A percentile compares a stretch with the other conserved stretches of the same genome.
phyloP scores from a whole-genome alignment of 495 filamentous ascomycete species.

The Emericellopsis terricola region DNA sequence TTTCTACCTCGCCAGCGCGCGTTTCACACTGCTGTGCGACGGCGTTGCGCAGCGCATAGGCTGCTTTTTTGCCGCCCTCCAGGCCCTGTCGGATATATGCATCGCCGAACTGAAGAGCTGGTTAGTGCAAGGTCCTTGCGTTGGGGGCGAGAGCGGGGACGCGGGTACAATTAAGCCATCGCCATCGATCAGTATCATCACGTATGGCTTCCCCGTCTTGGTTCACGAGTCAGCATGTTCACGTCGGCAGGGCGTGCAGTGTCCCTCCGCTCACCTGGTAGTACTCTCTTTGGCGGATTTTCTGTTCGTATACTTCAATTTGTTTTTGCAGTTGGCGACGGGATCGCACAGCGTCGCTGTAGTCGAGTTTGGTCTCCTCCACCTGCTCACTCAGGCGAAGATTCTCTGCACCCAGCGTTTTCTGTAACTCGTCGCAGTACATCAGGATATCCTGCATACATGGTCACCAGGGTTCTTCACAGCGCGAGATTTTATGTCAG shows the following conservation, averaged over 20 bases:
- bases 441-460: constrained; percentile 29
- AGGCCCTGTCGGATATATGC: constrained; percentile 42
- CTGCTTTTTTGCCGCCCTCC: constrained; percentile 54
- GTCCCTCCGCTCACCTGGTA: no score
- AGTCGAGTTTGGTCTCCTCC: constrained; percentile 20
- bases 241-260: constrained; percentile 25
- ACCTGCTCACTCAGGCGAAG: constrained; percentile 13
- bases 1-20: constrained; percentile 29
- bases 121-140: no score
- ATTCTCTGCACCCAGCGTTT: constrained; percentile 18
- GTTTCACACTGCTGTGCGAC: constrained; percentile 30
- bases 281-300: neutral
- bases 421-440: constrained; percentile 17
- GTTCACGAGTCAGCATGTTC: neutral
- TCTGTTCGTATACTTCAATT: constrained; percentile 6
- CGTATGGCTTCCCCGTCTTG: constrained; percentile 59
- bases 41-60: constrained; percentile 36
- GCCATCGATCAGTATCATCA: constrained; percentile 60
- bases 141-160: neutral
- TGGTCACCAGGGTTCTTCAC: no score
- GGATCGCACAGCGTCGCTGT: constrained; percentile 18
- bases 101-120: constrained; percentile 39
- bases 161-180: constrained; percentile 45
- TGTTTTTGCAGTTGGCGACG: constrained; percentile 25
- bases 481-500: no score